Evolutionary conservation across 2,329 filamentous ascomycete species (phyloP).

Genomic region (Amauroascus niger): DNA sequence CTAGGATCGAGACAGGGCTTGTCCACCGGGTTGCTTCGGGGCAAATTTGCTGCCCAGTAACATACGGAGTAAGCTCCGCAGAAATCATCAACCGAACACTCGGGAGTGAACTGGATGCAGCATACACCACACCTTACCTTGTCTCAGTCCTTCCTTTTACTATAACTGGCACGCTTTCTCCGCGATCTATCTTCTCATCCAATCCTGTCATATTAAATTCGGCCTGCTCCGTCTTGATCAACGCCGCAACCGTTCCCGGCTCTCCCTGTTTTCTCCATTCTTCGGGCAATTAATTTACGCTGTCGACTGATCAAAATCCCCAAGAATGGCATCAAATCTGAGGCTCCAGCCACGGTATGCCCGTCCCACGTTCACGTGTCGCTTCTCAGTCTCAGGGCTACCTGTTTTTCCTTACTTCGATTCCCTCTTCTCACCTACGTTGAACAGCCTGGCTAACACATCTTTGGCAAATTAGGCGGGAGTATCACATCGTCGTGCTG

Average conservation of each 20-base stretch:
- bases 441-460: slow-evolving; percentile 11
- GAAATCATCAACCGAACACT: not conserved
- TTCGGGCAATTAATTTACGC: not conserved
- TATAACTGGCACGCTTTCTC: not conserved
- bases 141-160: slow-evolving; percentile 3
- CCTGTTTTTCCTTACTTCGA: not conserved
- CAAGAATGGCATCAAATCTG: slow-evolving; percentile 9
- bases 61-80: not conserved
- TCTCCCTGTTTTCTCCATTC: not conserved
- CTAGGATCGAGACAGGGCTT: not conserved
- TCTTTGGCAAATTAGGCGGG: slow-evolving; percentile 41
- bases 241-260: not conserved
- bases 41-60: slow-evolving; percentile 6
- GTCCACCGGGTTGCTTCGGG: slow-evolving; percentile 6
- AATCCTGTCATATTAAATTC: not conserved
- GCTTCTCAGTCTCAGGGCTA: not conserved
- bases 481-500: slow-evolving; percentile 74
- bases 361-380: not conserved
- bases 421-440: slow-evolving; percentile 2
- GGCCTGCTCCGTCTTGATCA: not conserved
- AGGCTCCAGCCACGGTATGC: slow-evolving; percentile 15
- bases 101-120: slow-evolving; percentile 4
- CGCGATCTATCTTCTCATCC: not conserved
- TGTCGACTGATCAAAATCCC: not conserved
- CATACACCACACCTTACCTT: slow-evolving; percentile 2